A percentile compares a stretch with the other conserved stretches of the same genome.
Evolutionary conservation across 1,139 yeast genomes (phyloP).

Genomic region (Debaryomyces udenii): DNA sequence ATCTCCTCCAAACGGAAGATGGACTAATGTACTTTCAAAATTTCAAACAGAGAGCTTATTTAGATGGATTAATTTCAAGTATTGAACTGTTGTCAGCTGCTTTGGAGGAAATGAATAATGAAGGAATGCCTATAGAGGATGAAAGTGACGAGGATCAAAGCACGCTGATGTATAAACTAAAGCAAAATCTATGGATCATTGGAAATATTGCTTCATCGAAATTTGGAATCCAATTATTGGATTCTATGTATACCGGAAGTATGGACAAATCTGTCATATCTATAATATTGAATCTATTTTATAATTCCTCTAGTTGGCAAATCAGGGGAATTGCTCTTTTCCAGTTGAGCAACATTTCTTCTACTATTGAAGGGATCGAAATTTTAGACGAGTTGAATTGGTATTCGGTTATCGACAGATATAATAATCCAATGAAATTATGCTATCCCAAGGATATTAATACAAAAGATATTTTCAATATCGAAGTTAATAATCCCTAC

Average conservation of each 20-base stretch:
- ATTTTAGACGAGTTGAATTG: slow-evolving; percentile 83
- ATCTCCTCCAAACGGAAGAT: slow-evolving; percentile 76
- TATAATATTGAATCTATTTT: slow-evolving; percentile 46
- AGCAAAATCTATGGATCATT: slow-evolving; percentile 84
- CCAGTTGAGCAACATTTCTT: slow-evolving; percentile 73
- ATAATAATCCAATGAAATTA: slow-evolving; percentile 57
- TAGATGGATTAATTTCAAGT: slow-evolving; percentile 29
- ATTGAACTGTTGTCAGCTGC: slow-evolving; percentile 22
- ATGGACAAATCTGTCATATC: slow-evolving; percentile 58
- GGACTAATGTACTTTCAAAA: slow-evolving; percentile 55
- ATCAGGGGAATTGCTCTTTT: slow-evolving; percentile 77
- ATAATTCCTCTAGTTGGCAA: slow-evolving; percentile 58
- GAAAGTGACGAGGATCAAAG: slow-evolving; percentile 1
- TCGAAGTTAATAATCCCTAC: slow-evolving; percentile 35
- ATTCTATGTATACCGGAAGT: slow-evolving; percentile 48
- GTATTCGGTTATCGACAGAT: slow-evolving; percentile 60
- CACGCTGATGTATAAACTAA: slow-evolving; percentile 32
- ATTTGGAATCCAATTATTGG: slow-evolving; percentile 68
- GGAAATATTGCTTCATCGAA: slow-evolving; percentile 79
- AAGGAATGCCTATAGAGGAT: slow-evolving; percentile 9
- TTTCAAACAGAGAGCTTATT: slow-evolving; percentile 27
- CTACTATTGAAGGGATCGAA: slow-evolving; percentile 79
- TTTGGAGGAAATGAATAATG: slow-evolving; percentile 4
- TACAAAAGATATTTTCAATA: slow-evolving; percentile 23
- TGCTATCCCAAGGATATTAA: slow-evolving; percentile 48